Evolutionary conservation across 257 asterid species (phyloP), one percentile per base, ranked within the genome.

Genomic region (Anisodus acutangulus): DNA sequence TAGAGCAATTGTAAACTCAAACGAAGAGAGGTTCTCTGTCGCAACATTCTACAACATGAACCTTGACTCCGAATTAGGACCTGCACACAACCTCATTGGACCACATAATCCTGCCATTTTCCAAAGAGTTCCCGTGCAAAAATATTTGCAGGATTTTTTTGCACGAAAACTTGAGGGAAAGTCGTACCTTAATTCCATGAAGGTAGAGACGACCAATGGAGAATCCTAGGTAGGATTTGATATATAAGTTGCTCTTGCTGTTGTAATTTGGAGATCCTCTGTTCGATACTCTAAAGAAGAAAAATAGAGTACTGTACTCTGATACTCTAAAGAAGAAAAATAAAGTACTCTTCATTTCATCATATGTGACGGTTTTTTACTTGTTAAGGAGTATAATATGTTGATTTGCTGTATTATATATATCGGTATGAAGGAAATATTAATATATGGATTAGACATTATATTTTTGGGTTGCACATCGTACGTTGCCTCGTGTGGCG

Each of bases 11-110:
- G 97, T 90, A 57, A 91, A 89, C 79, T 79, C 89, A 5, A 82
- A 51, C 59, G 84, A 84, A 7, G 92, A 85, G 79, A 88, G 97
- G 87, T 86, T 91, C 13, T 92, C 94, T 0, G 63, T 92, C 37
- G 93, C 92, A 12, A 88, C 91, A 58, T 92, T 89, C 88, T 85
- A 88, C 64, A 83, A 86, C 88, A 45, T 87, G 79, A 90, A 79
- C 80, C 35, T 89, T 37, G 86, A 89, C 13, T 79, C 85, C 1
- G 90, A 89, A 82, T 39, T 92, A 63, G 94, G 91, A 8, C 94
- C 95, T 31, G 90, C 91, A 1, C 78, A 55, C 22, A 90, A 91
- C 85, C 86, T 91, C 9, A 26, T 85, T n/a, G 88, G 89, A n/a
- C 87, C 81, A 0, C 17, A 88, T 9, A 88, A 84, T 79, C 93